Base-by-base conservation (phyloP, 1,284 basidiomycete species). In the Puccinia polysora region DNA sequence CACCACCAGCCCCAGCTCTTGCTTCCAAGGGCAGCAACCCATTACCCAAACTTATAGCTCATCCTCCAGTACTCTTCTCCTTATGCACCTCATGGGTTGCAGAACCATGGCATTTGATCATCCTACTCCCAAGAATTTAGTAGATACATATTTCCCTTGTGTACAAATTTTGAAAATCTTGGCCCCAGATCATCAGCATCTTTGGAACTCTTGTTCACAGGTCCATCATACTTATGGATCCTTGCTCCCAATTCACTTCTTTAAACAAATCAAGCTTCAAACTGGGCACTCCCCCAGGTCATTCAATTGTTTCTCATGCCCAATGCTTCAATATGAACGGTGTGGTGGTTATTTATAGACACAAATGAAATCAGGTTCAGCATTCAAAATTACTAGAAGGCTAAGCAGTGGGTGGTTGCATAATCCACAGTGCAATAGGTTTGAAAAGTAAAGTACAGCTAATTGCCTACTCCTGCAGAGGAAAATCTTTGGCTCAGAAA, bases 21-120 rank as follows among this genome's bases (percentile, higher is more conserved):
- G 25, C 15, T 30, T 28, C 58, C 40, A 63, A 50, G 34, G 60
- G n/a, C 34, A 47, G 38, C 38, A 8, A 49, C 32, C 2, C 34
- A 1, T 15, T 28, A 32, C n/a, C 60, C 23, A 40, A 30, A 4
- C 25, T 45, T 20, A 40, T 28, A 30, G 45, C 18, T 4, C 2
- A 47, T 34, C 45, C 47, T 34, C 60, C 60, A 15, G 30, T 63
- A 32, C 60, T 63, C n/a, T n/a, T n/a, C n/a, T n/a, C n/a, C n/a
- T n/a, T n/a, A n/a, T n/a, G n/a, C 32, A 50, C 60, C 15, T 45
- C n/a, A n/a, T n/a, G n/a, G n/a, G n/a, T n/a, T n/a, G n/a, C n/a
- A n/a, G n/a, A 63, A 30, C 47, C 34, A 30, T 32, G 32, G n/a
- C 60, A 63, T 47, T 63, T 32, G 25, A 47, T 45, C 14, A 30